Evolutionary conservation across 1,139 yeast species (phyloP).

Genomic region (Arxiozyma telluris): DNA sequence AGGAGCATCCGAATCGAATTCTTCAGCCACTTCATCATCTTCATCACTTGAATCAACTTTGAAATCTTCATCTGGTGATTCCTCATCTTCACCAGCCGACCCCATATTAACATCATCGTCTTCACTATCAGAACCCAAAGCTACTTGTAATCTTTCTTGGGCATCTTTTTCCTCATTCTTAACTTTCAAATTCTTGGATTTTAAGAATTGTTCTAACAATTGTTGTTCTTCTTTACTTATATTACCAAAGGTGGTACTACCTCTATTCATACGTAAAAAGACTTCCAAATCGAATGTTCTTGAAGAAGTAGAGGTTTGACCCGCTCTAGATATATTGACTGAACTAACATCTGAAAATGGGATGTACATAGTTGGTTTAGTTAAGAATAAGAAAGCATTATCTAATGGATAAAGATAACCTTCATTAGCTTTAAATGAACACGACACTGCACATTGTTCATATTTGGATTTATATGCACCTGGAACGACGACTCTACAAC

Average conservation of each 20-base stretch:
- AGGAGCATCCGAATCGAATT: slow-evolving; percentile 69
- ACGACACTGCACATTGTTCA: slow-evolving; percentile 75
- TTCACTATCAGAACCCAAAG: slow-evolving; percentile 61
- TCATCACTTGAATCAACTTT: slow-evolving; percentile 48
- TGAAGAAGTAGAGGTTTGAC: slow-evolving; percentile 67
- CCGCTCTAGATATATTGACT: slow-evolving; percentile 82
- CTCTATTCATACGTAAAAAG: slow-evolving; percentile 53
- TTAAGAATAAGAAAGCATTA: slow-evolving; percentile 79
- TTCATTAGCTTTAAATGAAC: slow-evolving; percentile 92
- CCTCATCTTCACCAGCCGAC: slow-evolving; percentile 65
- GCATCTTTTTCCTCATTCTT: slow-evolving; percentile 88
- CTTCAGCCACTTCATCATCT: slow-evolving; percentile 70
- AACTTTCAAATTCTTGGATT: slow-evolving; percentile 67
- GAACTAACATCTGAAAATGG: slow-evolving; percentile 74
- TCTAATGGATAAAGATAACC: slow-evolving; percentile 89
- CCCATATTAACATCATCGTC: slow-evolving; percentile 64
- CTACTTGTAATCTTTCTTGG: slow-evolving; percentile 68
- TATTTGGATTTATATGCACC: slow-evolving; percentile 71
- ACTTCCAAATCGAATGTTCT: slow-evolving; percentile 92
- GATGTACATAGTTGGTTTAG: slow-evolving; percentile 88
- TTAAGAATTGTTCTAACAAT: slow-evolving; percentile 64
- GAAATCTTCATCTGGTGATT: slow-evolving; percentile 61
- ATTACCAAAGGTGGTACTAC: slow-evolving; percentile 77
- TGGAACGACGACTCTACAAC: slow-evolving; percentile 75
- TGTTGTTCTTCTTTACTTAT: slow-evolving; percentile 87